A percentile compares a stretch with the other conserved stretches of the same genome.
These are phyloP conservation scores for Alternaria longipes DNA, from an alignment of 2,329 filamentous ascomycete genomes.

Conservation along the genomic window DNA sequence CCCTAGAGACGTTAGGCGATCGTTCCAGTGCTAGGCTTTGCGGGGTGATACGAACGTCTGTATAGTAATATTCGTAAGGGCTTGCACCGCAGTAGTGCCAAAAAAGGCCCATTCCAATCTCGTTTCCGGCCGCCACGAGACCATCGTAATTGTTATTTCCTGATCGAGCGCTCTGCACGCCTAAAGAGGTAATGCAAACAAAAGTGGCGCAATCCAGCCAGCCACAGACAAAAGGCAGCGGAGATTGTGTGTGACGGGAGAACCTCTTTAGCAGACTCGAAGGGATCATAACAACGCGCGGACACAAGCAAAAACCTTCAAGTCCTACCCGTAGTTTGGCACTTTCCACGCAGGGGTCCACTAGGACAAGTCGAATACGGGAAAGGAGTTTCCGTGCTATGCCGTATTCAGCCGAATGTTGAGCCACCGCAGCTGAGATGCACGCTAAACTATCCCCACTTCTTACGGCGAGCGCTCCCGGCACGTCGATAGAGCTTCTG, in stretches of 20 bases:
- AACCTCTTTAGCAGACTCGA: slow-evolving; percentile 1
- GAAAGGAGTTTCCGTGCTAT: slow-evolving; percentile 5
- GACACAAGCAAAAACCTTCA: slow-evolving; percentile 1
- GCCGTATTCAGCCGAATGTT: neutral
- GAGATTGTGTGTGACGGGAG: neutral
- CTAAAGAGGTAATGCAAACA: neutral
- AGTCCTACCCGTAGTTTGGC: neutral
- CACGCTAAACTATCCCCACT: neutral
- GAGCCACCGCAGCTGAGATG: neutral
- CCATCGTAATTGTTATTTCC: neutral
- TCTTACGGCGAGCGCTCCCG: neutral
- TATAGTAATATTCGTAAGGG: slow-evolving; percentile 17
- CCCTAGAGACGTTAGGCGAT: slow-evolving; percentile 13
- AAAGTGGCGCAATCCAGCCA: neutral
- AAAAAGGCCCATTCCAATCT: slow-evolving; percentile 27
- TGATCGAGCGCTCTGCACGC: neutral
- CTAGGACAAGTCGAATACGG: neutral
- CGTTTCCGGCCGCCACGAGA: slow-evolving; percentile 16
- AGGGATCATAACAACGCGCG: slow-evolving; percentile 4
- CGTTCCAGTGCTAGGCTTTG: neutral
- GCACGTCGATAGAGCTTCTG: neutral
- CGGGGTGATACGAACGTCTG: slow-evolving; percentile 23
- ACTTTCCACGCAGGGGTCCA: neutral
- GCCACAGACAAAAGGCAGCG: neutral
- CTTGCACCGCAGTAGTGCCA: slow-evolving; percentile 24